Evolutionary conservation across 441 rosid genomes (phyloP).

Genomic region (Jatropha podagrica): DNA sequence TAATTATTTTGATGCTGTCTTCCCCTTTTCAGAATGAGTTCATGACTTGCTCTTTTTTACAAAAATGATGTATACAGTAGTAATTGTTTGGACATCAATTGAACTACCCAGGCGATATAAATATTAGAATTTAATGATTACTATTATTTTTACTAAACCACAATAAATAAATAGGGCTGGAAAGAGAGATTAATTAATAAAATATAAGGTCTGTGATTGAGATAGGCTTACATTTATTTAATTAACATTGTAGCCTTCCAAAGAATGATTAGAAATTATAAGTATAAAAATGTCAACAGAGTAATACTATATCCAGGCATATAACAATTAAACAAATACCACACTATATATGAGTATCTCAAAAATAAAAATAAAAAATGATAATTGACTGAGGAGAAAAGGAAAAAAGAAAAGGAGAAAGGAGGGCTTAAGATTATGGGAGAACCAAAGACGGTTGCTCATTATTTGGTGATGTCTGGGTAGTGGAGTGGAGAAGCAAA

Average conservation of each 20-base stretch:
- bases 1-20: too few species aligned
- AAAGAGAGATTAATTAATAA: neutral
- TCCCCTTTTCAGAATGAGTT: too few species aligned
- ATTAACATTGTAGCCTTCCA: neutral
- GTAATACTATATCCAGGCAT: neutral
- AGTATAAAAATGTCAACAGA: neutral
- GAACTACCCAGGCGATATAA: too few species aligned
- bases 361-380: neutral
- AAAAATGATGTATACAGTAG: too few species aligned
- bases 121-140: neutral
- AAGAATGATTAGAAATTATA: neutral
- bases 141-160: neutral
- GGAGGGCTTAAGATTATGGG: neutral
- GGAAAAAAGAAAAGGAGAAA: too few species aligned
- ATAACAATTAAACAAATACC: neutral
- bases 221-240: neutral
- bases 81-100: too few species aligned
- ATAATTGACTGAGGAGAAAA: too few species aligned
- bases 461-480: conserved; percentile 8
- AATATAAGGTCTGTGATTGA: neutral
- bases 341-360: neutral
- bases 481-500: neutral
- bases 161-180: neutral
- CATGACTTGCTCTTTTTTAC: too few species aligned
- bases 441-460: neutral